Percentiles rank a stretch among this genome's conserved stretches.
Evolutionary conservation across 306 rosid species (phyloP).

Genomic region (Prunus mume): DNA sequence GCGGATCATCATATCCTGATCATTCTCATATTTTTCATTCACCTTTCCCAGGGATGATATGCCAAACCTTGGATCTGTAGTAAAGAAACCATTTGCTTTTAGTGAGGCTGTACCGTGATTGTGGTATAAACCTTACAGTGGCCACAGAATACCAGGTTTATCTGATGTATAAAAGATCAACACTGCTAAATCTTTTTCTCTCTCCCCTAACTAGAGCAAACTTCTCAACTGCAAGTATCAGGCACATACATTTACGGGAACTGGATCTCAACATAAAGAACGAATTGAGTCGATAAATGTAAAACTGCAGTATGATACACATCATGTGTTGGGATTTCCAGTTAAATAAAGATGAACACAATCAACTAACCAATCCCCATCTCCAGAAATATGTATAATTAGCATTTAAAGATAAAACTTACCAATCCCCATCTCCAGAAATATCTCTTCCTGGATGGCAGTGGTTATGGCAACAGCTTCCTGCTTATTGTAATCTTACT

Average conservation of each 20-base stretch:
- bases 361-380: slow-evolving; percentile 63
- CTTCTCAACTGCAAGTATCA: neutral
- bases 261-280: neutral
- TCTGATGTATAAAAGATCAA: neutral
- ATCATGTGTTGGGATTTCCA: neutral
- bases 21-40: slow-evolving; percentile 57
- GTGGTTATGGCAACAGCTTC: slow-evolving; percentile 91
- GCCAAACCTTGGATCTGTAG: slow-evolving; percentile 73
- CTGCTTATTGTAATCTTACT: slow-evolving; percentile 35
- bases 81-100: neutral
- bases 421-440: slow-evolving; percentile 82
- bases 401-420: too few species aligned
- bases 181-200: neutral
- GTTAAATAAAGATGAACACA: neutral
- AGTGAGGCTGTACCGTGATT: neutral
- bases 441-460: slow-evolving; percentile 78
- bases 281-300: neutral
- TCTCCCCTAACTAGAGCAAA: neutral
- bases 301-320: neutral
- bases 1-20: slow-evolving; percentile 64
- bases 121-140: neutral
- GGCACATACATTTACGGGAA: neutral
- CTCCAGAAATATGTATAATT: slow-evolving; percentile 39
- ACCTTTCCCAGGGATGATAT: slow-evolving; percentile 73
- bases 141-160: neutral